Percentiles rank a stretch among this genome's conserved stretches.
These are phyloP conservation scores for Hanseniaspora occidentalis DNA, from an alignment of 805 yeast species.

Conservation along the genomic window DNA sequence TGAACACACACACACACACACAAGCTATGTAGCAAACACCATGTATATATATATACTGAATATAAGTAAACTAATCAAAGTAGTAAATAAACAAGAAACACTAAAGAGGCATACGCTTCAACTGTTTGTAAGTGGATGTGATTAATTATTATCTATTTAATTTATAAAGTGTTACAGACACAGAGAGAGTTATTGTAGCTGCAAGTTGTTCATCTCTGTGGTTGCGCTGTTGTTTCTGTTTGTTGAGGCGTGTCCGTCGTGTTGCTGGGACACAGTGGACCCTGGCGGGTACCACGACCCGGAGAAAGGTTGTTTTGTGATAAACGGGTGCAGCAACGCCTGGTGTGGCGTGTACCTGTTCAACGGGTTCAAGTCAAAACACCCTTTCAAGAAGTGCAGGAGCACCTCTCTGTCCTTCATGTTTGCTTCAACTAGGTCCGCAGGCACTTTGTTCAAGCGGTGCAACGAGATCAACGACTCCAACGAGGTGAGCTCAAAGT, in stretches of 20 bases:
- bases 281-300: conserved; percentile 47
- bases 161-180: too few species aligned
- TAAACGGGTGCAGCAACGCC: conserved; percentile 83
- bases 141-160: too few species aligned
- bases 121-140: too few species aligned
- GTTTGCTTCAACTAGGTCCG: conserved; percentile 48
- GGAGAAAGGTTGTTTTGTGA: conserved; percentile 45
- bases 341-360: conserved; percentile 97
- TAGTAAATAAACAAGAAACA: too few species aligned
- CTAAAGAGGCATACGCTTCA: too few species aligned
- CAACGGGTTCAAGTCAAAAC: conserved; percentile 75
- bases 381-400: conserved; percentile 65
- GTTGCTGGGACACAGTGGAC: background rate
- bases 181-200: too few species aligned
- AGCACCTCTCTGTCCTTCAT: conserved; percentile 57
- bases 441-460: conserved; percentile 47
- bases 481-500: conserved; percentile 55
- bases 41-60: too few species aligned
- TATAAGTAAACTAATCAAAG: too few species aligned
- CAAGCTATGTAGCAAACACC: too few species aligned
- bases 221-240: conserved; percentile 3
- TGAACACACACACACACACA: too few species aligned
- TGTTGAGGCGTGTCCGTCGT: too few species aligned
- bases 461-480: conserved; percentile 69
- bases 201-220: background rate